Conservation (phyloP, 495 filamentous ascomycete genomes). For the Podospora pseudoanserina region DNA sequence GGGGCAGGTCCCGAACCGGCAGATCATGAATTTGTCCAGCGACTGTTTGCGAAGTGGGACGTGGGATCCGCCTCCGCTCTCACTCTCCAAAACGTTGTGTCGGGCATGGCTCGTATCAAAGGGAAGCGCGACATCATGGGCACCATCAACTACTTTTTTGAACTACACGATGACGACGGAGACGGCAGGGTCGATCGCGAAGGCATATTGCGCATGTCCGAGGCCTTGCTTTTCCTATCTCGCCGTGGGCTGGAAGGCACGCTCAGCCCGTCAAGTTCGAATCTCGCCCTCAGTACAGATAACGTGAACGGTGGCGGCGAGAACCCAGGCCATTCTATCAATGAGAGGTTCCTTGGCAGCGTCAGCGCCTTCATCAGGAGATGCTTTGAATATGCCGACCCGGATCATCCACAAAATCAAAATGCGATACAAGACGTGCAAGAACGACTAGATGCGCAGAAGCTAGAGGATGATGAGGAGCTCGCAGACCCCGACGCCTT, state of each 20-base stretch:
- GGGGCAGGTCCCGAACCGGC: constrained; percentile 76
- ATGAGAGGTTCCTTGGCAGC: constrained; percentile 83
- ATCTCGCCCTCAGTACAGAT: constrained; percentile 34
- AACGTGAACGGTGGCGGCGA: constrained; percentile 29
- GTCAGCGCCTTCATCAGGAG: constrained; percentile 92
- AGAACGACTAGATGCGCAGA: constrained; percentile 16
- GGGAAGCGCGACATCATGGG: constrained; percentile 94
- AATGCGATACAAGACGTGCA: constrained; percentile 22
- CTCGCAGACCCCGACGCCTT: constrained; percentile 56
- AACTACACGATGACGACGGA: constrained; percentile 89
- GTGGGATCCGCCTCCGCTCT: constrained; percentile 67
- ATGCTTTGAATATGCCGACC: constrained; percentile 98
- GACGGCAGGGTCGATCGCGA: constrained; percentile 95
- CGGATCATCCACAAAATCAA: constrained; percentile 67
- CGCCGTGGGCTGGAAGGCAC: constrained; percentile 77
- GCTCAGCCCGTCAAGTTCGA: constrained; percentile 50
- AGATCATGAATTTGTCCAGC: constrained; percentile 91
- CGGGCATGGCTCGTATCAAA: constrained; percentile 83
- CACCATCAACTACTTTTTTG: constrained; percentile 94
- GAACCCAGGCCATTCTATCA: constrained; percentile 43
- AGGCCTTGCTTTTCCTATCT: constrained; percentile 89
- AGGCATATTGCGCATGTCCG: constrained; percentile 90
- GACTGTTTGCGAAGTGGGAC: constrained; percentile 87
- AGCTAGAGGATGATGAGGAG: constrained; percentile 29
- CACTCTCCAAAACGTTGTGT: constrained; percentile 85